Evolutionary conservation across 1,284 basidiomycete species (phyloP).

Genomic region (Sporisorium iseilematis-ciliati): DNA sequence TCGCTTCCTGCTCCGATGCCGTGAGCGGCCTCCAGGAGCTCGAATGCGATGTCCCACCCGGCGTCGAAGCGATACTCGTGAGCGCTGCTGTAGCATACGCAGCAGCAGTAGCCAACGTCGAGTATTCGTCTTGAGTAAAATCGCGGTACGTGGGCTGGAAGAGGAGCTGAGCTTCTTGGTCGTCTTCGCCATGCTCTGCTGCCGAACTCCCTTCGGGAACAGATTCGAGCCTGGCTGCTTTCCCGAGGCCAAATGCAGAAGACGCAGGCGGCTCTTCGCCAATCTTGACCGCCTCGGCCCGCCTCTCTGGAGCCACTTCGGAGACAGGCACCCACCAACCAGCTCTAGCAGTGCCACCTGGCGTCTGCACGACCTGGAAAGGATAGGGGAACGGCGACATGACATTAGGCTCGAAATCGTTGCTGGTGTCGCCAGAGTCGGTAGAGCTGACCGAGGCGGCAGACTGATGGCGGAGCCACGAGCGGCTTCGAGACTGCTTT

Average conservation of each 20-base stretch:
- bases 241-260: not conserved
- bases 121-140: constrained; percentile 55
- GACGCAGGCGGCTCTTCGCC: constrained; percentile 21
- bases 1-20: constrained; percentile 48
- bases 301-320: constrained; percentile 41
- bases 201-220: constrained; percentile 13
- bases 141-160: constrained; percentile 58
- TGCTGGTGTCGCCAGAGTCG: constrained; percentile 21
- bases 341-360: constrained; percentile 58
- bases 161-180: constrained; percentile 33
- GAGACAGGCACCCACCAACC: constrained; percentile 63
- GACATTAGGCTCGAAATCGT: constrained; percentile 48
- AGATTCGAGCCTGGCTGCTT: constrained; percentile 9
- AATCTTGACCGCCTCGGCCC: constrained; percentile 36
- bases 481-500: constrained; percentile 14
- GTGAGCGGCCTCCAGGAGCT: constrained; percentile 48
- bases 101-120: constrained; percentile 61
- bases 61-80: constrained; percentile 53
- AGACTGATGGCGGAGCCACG: constrained; percentile 20
- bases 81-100: constrained; percentile 63
- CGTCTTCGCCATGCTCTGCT: constrained; percentile 12
- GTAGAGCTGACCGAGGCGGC: constrained; percentile 28
- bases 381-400: constrained; percentile 57
- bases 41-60: constrained; percentile 23
- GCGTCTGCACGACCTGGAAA: constrained; percentile 62